Percentiles rank a stretch among this genome's conserved stretches.
phyloP scores from a whole-genome alignment of 345 rosid species.

The Salix udensis region DNA sequence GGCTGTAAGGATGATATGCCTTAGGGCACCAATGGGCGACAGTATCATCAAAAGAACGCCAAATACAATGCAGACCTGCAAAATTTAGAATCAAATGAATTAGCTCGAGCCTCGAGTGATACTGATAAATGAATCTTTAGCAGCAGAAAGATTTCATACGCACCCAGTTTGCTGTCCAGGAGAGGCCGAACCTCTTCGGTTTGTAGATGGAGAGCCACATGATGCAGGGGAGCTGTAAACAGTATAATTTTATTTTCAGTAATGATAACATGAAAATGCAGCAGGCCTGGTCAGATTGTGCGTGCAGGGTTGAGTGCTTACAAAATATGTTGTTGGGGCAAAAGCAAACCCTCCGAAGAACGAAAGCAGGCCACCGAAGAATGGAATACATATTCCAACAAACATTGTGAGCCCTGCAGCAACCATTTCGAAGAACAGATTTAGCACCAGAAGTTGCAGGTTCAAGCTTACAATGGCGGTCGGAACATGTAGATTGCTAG shows the following conservation, averaged over 20 bases:
- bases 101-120: not conserved
- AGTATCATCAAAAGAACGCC: constrained; percentile 48
- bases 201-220: constrained; percentile 67
- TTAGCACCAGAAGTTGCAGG: not conserved
- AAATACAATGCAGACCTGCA: constrained; percentile 61
- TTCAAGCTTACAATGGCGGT: not conserved
- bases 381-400: constrained; percentile 57
- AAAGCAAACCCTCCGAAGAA: constrained; percentile 90
- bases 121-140: not conserved
- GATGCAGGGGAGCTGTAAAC: constrained; percentile 64
- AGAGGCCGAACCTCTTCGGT: constrained; percentile 57
- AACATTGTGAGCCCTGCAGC: constrained; percentile 68
- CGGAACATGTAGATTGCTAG: not conserved
- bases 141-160: constrained; percentile 16
- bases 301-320: constrained; percentile 21
- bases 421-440: not conserved
- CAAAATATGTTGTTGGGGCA: constrained; percentile 75
- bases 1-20: constrained; percentile 52
- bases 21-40: constrained; percentile 68
- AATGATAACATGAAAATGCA: not conserved
- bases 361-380: constrained; percentile 73
- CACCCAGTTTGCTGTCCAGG: constrained; percentile 70
- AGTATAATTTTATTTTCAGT: not conserved
- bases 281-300: not conserved
- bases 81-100: not conserved